Percentiles rank a stretch among this genome's conserved stretches.
Evolutionary conservation across 169 alveolate genomes (phyloP).

Genomic region (Plasmodium blacklocki): DNA sequence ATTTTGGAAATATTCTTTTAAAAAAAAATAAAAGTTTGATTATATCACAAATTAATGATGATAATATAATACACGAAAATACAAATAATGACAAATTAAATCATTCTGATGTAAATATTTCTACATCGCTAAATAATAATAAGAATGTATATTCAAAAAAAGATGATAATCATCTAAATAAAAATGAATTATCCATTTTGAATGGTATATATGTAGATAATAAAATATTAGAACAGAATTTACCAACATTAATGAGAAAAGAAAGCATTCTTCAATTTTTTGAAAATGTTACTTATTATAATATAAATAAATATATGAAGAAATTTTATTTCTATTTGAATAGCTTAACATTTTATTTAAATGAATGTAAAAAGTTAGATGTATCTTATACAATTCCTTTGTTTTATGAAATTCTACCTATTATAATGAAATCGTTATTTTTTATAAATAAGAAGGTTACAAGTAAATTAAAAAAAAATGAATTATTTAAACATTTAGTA

Average conservation of each 20-base stretch:
- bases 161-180: neutral
- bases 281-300: conserved; percentile 24
- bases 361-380: conserved; percentile 49
- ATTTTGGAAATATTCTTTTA: conserved; percentile 56
- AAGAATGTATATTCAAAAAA: neutral
- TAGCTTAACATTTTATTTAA: conserved; percentile 38
- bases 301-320: conserved; percentile 62
- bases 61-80: too few species aligned
- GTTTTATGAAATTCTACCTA: conserved; percentile 44
- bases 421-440: conserved; percentile 62
- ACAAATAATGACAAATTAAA: too few species aligned
- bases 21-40: neutral
- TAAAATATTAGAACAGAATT: conserved; percentile 19
- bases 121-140: neutral
- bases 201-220: conserved; percentile 21
- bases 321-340: conserved; percentile 37
- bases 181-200: conserved; percentile 21
- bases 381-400: conserved; percentile 14
- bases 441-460: conserved; percentile 63
- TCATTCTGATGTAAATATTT: neutral
- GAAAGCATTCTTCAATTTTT: conserved; percentile 40
- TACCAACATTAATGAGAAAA: conserved; percentile 48
- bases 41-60: too few species aligned
- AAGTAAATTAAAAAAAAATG: conserved; percentile 28
- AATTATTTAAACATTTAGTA: conserved; percentile 44